Evolutionary conservation across 352 stramenopile species (phyloP).

Genomic region (Phytophthora melonis): DNA sequence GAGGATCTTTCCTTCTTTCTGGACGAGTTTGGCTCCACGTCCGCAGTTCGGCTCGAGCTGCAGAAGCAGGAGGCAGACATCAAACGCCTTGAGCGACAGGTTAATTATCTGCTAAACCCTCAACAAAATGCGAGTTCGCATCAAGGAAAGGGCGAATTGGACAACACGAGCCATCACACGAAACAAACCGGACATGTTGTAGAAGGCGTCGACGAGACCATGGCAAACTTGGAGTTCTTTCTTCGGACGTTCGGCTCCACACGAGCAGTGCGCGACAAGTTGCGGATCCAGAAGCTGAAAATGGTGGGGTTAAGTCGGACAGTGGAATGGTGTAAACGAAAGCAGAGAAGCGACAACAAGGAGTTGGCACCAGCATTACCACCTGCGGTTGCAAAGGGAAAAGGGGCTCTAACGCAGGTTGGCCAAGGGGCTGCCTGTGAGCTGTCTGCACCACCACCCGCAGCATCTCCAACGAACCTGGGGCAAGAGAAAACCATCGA

Average conservation of each 20-base stretch:
- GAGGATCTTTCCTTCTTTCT: neutral
- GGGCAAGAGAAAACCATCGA: neutral
- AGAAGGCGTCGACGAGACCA: neutral
- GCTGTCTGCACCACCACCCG: neutral
- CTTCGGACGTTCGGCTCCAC: neutral
- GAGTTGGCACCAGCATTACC: neutral
- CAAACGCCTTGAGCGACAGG: neutral
- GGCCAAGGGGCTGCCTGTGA: neutral
- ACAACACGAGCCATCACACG: neutral
- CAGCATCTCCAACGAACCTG: neutral
- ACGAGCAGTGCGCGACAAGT: neutral
- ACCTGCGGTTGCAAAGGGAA: neutral
- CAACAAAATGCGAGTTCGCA: neutral
- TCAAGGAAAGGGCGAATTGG: neutral
- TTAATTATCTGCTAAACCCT: neutral
- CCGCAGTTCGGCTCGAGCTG: neutral
- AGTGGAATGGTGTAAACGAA: neutral
- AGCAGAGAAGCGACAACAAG: neutral
- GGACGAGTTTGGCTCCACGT: neutral
- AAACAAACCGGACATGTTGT: neutral
- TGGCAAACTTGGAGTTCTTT: neutral
- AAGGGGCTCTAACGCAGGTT: neutral
- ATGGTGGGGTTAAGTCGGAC: neutral
- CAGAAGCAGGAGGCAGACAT: neutral
- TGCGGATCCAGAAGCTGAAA: neutral